Evolutionary conservation across 139 green algal species (phyloP), one percentile per base, ranked within the genome.

Genomic region (Chlorella sp.): DNA sequence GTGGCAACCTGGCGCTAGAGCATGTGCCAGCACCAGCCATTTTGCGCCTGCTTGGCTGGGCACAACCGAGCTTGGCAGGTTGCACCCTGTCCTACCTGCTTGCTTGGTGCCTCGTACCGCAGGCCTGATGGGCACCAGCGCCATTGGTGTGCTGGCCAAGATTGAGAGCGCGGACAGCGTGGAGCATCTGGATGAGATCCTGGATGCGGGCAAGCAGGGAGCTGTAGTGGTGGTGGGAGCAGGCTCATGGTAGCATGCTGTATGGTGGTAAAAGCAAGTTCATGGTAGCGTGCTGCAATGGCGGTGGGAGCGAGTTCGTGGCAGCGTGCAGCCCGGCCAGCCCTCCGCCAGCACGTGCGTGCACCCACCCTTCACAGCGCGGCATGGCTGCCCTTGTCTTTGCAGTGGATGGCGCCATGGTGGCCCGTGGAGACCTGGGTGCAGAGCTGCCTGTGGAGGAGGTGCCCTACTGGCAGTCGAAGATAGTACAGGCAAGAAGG

Each of bases 361-460:
- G 56, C 56, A 65, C 56, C 56, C 30, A 24, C 9, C 22, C 9
- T n/a, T n/a, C n/a, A n/a, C n/a, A n/a, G 46, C 46, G 8, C 46
- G 8, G 46, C 46, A 8, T 34, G 26, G 22, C 17, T 68, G 85
- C 24, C 34, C 19, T 24, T 68, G 22, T 3, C 19, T 68, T 20
- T 5, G 60, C 64, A 24, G 32, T 92, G 17, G 94, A 96, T 73
- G 94, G 94, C n/a, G 94, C 94, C 54, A 96, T 97, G 94, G 94
- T 97, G 30, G 94, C 94, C 0, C 84, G 94, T 3, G 94, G 94
- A 0, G 94, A 98, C 85, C 89, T 98, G 43, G 94, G 94, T 1
- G 91, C 93, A 2, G 94, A 98, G 89, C 90, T 98, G 36, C 94
- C 94, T 0, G 89, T 97, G 11, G 92, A 97, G 83, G 85, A 95